Percentiles rank a stretch among this genome's conserved stretches.
Evolutionary conservation across 345 rosid genomes (phyloP).

Genomic region (Acer saccharum): DNA sequence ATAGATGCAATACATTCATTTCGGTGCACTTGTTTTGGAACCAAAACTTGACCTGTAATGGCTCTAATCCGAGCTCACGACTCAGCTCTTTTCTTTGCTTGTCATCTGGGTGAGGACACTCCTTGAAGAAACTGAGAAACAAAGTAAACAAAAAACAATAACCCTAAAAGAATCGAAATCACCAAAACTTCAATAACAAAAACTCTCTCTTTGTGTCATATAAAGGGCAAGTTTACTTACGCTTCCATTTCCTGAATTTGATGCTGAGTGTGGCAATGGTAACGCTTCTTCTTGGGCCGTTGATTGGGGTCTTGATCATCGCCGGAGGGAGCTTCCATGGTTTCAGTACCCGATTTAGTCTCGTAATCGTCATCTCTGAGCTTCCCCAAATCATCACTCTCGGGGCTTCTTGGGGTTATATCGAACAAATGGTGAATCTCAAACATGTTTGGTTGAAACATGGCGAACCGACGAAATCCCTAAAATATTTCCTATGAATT

Average conservation of each 20-base stretch:
- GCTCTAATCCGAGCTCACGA: constrained; percentile 73
- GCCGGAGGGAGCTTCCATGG: constrained; percentile 56
- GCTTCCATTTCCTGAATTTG: constrained; percentile 97
- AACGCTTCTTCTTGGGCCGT: constrained; percentile 77
- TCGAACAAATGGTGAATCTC: constrained; percentile 75
- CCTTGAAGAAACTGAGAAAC: constrained; percentile 74
- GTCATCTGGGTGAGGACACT: constrained; percentile 95
- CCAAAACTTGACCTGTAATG: constrained; percentile 95
- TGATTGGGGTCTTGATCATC: constrained; percentile 82
- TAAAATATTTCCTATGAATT: constrained; percentile 1
- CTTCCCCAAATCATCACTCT: constrained; percentile 63
- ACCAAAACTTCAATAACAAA: background rate
- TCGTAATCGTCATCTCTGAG: constrained; percentile 76
- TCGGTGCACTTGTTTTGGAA: constrained; percentile 98
- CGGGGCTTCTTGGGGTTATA: constrained; percentile 56
- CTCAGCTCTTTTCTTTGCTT: constrained; percentile 93
- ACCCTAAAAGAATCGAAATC: background rate
- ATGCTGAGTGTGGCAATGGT: constrained; percentile 90
- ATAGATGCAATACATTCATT: constrained; percentile 64
- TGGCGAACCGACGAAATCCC: constrained; percentile 22
- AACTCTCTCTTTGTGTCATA: too few relatives aligned
- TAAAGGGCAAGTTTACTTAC: constrained; percentile 40
- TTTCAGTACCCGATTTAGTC: constrained; percentile 75
- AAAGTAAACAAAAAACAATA: background rate
- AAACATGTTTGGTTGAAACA: constrained; percentile 78